A percentile compares a stretch with the other conserved stretches of the same genome.
Evolutionary conservation across 495 filamentous ascomycete species (phyloP).

Genomic region (Aspergillus saccharolyticus): DNA sequence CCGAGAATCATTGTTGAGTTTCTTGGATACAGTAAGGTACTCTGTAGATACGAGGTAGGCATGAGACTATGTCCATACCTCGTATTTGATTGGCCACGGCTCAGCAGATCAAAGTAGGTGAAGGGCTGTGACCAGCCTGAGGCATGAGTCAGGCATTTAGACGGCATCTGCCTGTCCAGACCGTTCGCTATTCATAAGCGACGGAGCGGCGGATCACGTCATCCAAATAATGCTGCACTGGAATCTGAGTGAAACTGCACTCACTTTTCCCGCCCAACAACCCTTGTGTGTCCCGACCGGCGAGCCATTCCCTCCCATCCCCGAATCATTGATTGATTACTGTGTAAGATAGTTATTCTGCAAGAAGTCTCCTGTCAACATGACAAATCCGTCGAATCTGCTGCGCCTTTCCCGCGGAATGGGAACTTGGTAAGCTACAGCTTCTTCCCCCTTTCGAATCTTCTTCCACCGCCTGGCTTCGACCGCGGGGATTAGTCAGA

Average conservation of each 20-base stretch:
- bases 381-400: slow-evolving; percentile 18
- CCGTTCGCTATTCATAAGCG: slow-evolving; percentile 24
- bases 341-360: too few species aligned
- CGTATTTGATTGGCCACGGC: too few species aligned
- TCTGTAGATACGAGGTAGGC: too few species aligned
- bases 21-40: too few species aligned
- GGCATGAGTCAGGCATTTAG: slow-evolving; percentile 12
- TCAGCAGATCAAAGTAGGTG: too few species aligned
- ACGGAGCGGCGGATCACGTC: slow-evolving; percentile 22
- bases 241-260: neutral
- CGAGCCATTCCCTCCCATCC: slow-evolving; percentile 7
- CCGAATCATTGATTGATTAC: neutral
- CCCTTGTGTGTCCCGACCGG: slow-evolving; percentile 1
- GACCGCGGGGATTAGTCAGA: slow-evolving; percentile 13
- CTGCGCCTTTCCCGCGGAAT: slow-evolving; percentile 10
- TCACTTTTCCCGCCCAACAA: neutral
- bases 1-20: neutral
- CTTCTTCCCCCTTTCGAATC: neutral
- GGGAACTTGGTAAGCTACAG: slow-evolving; percentile 17
- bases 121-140: neutral
- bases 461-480: slow-evolving; percentile 5
- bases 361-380: slow-evolving; percentile 14
- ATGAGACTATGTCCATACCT: too few species aligned
- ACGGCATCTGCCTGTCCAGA: slow-evolving; percentile 15
- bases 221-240: slow-evolving; percentile 4